Evolutionary conservation across 352 stramenopile genomes (phyloP).

Genomic region (Pythium brassicae): DNA sequence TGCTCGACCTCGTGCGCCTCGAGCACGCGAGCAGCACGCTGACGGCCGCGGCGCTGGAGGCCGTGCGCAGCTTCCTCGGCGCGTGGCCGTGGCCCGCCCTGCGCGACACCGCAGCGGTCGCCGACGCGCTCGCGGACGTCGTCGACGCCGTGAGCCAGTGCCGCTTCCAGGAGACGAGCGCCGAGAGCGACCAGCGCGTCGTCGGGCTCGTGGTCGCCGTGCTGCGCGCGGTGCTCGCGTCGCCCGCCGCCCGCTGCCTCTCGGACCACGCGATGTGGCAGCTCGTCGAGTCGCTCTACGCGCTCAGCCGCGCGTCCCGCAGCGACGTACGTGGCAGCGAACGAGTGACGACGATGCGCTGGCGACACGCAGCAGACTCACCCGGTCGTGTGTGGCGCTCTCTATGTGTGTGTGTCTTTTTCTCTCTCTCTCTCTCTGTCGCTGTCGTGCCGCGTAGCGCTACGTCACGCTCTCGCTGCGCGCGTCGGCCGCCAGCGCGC

Average conservation of each 20-base stretch:
- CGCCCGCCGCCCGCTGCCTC: conserved; percentile 69
- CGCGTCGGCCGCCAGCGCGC: conserved; percentile 51
- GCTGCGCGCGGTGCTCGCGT: conserved; percentile 91
- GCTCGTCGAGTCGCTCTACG: conserved; percentile 94
- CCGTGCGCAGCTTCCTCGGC: conserved; percentile 95
- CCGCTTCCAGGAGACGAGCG: conserved; percentile 92
- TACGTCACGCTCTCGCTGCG: conserved; percentile 62
- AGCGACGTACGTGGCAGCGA: conserved; percentile 65
- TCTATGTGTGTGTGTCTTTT: not conserved
- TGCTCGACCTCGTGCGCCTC: conserved; percentile 93
- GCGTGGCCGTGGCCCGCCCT: conserved; percentile 58
- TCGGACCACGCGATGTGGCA: conserved; percentile 93
- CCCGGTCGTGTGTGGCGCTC: not conserved
- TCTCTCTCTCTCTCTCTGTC: no score
- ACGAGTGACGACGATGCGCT: no score
- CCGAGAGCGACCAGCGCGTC: conserved; percentile 88
- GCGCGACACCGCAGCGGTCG: conserved; percentile 30
- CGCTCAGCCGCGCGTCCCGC: conserved; percentile 79
- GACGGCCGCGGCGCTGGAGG: conserved; percentile 90
- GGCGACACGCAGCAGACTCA: no score
- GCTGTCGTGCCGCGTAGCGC: no score
- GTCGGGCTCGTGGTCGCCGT: conserved; percentile 94
- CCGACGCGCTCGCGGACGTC: conserved; percentile 74
- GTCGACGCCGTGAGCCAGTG: conserved; percentile 92
- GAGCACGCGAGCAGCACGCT: conserved; percentile 90